phyloP scores from a whole-genome alignment of 768 basidiomycete genomes.

The Cystobasidium onofrii region DNA sequence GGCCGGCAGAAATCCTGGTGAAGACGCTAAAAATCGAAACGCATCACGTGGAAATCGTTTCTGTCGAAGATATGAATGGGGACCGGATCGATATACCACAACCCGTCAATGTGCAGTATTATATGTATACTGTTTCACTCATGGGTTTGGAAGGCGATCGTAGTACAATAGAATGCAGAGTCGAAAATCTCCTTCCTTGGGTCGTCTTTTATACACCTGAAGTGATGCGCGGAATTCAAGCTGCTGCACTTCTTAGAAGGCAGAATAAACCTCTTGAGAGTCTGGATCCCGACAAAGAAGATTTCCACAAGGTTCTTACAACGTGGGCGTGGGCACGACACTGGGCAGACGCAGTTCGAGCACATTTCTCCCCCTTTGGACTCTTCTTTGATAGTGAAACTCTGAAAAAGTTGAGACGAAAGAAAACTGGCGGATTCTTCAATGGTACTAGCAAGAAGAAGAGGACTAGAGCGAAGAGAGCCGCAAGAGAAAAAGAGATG shows the following conservation, averaged over 20 bases:
- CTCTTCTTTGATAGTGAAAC: not conserved
- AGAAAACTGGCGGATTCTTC: not conserved
- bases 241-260: not conserved
- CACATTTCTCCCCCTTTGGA: not conserved
- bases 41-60: not conserved
- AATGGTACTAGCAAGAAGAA: not conserved
- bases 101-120: constrained; percentile 5
- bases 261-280: not conserved
- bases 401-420: not conserved
- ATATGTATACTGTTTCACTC: not conserved
- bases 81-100: not conserved
- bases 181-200: not conserved
- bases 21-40: not conserved
- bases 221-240: not conserved
- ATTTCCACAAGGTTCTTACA: not conserved
- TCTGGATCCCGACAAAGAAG: not conserved
- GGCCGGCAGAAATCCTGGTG: not conserved
- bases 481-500: not conserved
- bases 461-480: not conserved
- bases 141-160: not conserved
- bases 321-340: not conserved
- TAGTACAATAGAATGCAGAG: not conserved
- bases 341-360: not conserved
- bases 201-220: not conserved
- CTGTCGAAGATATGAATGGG: not conserved